Base-by-base conservation (phyloP, 495 filamentous ascomycete species). In the Echria macrotheca region DNA sequence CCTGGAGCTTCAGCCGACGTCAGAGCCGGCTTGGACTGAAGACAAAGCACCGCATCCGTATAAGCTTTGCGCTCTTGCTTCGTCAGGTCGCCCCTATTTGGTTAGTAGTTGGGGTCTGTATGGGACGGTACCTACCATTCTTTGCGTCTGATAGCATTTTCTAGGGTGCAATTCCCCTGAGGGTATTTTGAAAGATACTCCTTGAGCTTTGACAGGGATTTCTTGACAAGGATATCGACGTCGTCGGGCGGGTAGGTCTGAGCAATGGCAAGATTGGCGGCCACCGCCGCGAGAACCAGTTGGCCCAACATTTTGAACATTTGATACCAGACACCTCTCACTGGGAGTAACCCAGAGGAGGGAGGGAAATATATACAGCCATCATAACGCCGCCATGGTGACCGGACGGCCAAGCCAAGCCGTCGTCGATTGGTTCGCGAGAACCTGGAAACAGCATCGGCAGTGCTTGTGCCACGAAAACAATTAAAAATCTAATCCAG, bases 21-120 rank as follows among this genome's bases (percentile, higher is more conserved):
- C 66, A 31, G 69, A 1, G 79, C 54, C 0, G 82, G 76, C 54
- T 74, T 69, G 11, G 52, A 52, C 44, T 76, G 70, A 9, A 90
- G 54, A 53, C 86, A 89, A 22, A 79, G 64, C 4, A 89, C 77
- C 1, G 84, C 81, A 29, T 75, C 57, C 43, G 81, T 84, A 57
- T 84, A 89, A 8, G 61, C 63, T 35, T 68, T 74, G 53, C 76
- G 76, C 57, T 86, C 68, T 0, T 37, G 14, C 7, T 59, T 55
- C 0, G 59, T 55, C 1, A 83, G 65, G 2, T 73, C 58, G 39
- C 69, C 67, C 78, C 81, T 83, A 33, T 1, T 4, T 11, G 5
- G 10, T 44, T 9, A 14, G 17, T 12, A 29, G 51, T 9, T 55
- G 29, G 24, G 2, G 9, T n/a, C 15, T 41, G 10, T 5, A 14